A percentile compares a stretch with the other conserved stretches of the same genome.
These are phyloP conservation scores for Dryas drummondii DNA, from an alignment of 306 rosid species.

Conservation along the genomic window DNA sequence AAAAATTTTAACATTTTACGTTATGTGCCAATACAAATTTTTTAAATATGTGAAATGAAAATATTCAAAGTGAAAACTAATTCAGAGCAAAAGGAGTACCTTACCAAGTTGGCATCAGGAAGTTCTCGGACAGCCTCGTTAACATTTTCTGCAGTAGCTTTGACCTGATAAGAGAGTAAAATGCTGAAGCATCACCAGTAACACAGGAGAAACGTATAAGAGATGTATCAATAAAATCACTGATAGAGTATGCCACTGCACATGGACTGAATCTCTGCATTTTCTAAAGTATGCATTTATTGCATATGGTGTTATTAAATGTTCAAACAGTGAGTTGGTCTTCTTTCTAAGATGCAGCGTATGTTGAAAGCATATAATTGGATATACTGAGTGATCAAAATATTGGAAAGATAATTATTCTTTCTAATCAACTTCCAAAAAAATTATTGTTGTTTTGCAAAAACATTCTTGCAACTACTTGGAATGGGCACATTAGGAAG, in stretches of 20 bases:
- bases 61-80: slow-evolving; percentile 4
- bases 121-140: slow-evolving; percentile 92
- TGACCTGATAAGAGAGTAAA: slow-evolving; percentile 53
- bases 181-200: slow-evolving; percentile 17
- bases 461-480: not conserved
- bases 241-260: not conserved
- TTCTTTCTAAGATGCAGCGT: not conserved
- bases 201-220: not conserved
- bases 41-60: not conserved
- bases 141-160: slow-evolving; percentile 86
- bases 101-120: slow-evolving; percentile 99
- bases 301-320: not conserved
- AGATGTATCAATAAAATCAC: not conserved
- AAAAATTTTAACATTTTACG: not conserved
- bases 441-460: not conserved
- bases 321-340: not conserved
- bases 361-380: not conserved
- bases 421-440: not conserved
- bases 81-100: slow-evolving; percentile 52
- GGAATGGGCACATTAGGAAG: slow-evolving; percentile 1
- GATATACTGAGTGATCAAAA: not conserved
- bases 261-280: not conserved
- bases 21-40: not conserved
- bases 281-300: not conserved
- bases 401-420: not conserved